A percentile compares a stretch with the other conserved stretches of the same genome.
Evolutionary conservation across 2,329 filamentous ascomycete species (phyloP).

Genomic region (Cercospora zeae-maydis): DNA sequence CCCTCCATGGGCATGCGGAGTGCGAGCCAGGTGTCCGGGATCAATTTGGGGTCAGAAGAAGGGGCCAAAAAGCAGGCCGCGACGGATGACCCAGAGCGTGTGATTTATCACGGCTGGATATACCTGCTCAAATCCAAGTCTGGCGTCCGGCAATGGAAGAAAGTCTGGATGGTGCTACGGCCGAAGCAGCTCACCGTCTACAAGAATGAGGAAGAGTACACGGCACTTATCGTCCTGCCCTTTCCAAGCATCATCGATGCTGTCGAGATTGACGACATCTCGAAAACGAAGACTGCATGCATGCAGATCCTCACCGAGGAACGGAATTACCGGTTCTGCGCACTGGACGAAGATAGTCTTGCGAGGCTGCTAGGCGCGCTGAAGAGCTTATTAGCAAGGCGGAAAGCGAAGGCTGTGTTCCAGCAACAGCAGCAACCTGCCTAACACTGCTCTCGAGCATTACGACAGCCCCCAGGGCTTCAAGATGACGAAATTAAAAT

Average conservation of each 20-base stretch:
- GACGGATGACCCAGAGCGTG: slow-evolving; percentile 66
- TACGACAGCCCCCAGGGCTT: background rate
- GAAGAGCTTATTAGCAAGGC: slow-evolving; percentile 70
- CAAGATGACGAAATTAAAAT: background rate
- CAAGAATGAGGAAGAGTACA: slow-evolving; percentile 88
- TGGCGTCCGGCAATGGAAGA: slow-evolving; percentile 90
- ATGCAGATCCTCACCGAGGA: slow-evolving; percentile 93
- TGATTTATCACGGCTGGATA: slow-evolving; percentile 92
- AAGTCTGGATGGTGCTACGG: slow-evolving; percentile 86
- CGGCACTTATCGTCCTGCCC: slow-evolving; percentile 75
- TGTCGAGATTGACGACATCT: slow-evolving; percentile 86
- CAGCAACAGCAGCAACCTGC: slow-evolving; percentile 1
- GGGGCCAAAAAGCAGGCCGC: slow-evolving; percentile 11
- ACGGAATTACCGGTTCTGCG: slow-evolving; percentile 54
- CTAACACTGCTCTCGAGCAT: background rate
- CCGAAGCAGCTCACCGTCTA: slow-evolving; percentile 83
- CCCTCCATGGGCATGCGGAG: slow-evolving; percentile 46
- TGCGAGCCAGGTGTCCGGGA: slow-evolving; percentile 59
- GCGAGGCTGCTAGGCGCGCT: slow-evolving; percentile 84
- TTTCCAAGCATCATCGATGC: slow-evolving; percentile 79
- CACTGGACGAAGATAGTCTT: slow-evolving; percentile 74
- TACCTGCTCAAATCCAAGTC: slow-evolving; percentile 78
- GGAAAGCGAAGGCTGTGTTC: slow-evolving; percentile 22
- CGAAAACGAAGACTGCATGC: slow-evolving; percentile 78
- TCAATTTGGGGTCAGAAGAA: slow-evolving; percentile 41